Conservation (phyloP, 2,329 filamentous ascomycete species). For the Pseudocercospora macadamiae region DNA sequence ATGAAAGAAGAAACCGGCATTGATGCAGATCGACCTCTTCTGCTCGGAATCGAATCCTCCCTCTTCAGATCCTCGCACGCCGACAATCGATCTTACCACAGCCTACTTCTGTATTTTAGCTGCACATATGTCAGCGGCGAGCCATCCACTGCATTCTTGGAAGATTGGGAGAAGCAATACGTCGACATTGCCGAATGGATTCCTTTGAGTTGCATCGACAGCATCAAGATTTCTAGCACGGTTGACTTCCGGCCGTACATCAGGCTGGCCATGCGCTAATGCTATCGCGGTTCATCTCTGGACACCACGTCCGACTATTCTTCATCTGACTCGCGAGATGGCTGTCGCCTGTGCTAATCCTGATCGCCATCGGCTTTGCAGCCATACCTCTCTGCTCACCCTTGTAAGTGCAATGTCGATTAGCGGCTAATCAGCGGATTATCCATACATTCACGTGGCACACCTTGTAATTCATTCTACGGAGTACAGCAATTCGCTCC, state of each 20-base stretch:
- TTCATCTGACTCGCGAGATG: no score
- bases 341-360: no score
- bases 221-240: slow-evolving; percentile 11
- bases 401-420: neutral
- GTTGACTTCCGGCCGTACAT: slow-evolving; percentile 12
- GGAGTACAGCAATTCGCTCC: neutral
- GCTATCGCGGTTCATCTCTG: neutral
- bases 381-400: neutral
- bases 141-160: neutral
- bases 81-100: slow-evolving; percentile 8
- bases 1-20: slow-evolving; percentile 16
- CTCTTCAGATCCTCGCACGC: slow-evolving; percentile 12
- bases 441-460: neutral
- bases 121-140: slow-evolving; percentile 12
- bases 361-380: neutral
- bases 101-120: slow-evolving; percentile 14
- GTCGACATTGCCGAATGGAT: slow-evolving; percentile 15
- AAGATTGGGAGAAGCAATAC: slow-evolving; percentile 7
- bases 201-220: slow-evolving; percentile 1
- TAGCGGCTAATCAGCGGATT: neutral
- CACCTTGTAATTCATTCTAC: neutral
- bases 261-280: neutral
- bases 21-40: neutral
- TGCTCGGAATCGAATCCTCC: slow-evolving; percentile 12
- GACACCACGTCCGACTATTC: no score